Conservation (phyloP, 2,329 filamentous ascomycete species). For the Escovopsis sp. region DNA sequence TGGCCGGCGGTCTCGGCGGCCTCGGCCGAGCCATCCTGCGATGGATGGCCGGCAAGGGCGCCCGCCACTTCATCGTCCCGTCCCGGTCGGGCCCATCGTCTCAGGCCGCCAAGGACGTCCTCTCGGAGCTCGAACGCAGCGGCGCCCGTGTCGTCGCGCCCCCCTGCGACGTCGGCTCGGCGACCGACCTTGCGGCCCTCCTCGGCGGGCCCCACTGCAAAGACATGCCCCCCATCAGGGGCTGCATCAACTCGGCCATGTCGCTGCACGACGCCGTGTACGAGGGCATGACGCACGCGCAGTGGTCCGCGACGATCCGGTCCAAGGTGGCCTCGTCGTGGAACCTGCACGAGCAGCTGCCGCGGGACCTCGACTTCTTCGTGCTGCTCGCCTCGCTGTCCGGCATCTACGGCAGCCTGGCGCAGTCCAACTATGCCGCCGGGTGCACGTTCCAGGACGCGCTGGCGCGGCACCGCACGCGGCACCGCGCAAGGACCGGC, state of each 20-base stretch:
- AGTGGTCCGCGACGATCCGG: conserved; percentile 10
- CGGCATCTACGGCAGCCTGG: conserved; percentile 17
- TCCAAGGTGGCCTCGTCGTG: conserved; percentile 19
- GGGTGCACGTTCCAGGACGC: conserved; percentile 17
- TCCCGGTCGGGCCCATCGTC: conserved; percentile 13
- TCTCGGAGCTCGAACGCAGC: conserved; percentile 4
- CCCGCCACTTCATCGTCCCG: conserved; percentile 15
- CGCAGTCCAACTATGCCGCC: conserved; percentile 25
- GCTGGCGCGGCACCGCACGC: conserved; percentile 7
- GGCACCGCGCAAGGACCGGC: conserved; percentile 2
- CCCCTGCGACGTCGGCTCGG: conserved; percentile 7
- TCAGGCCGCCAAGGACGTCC: conserved; percentile 5
- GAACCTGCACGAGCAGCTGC: conserved; percentile 13
- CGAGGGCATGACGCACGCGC: conserved; percentile 11
- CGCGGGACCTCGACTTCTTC: conserved; percentile 21
- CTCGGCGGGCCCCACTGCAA: conserved; percentile 6
- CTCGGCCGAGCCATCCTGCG: conserved; percentile 10
- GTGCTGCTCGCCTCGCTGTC: conserved; percentile 19
- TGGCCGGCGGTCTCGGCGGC: conserved; percentile 12
- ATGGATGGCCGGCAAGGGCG: conserved; percentile 6
- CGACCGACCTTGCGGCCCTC: background rate
- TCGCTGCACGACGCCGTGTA: conserved; percentile 17
- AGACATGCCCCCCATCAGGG: conserved; percentile 9
- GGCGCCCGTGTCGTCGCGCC: conserved; percentile 5
- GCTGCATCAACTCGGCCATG: conserved; percentile 16